These are phyloP conservation scores for Arachis hypogaea DNA, from an alignment of 306 rosid species.

Conservation along the genomic window DNA sequence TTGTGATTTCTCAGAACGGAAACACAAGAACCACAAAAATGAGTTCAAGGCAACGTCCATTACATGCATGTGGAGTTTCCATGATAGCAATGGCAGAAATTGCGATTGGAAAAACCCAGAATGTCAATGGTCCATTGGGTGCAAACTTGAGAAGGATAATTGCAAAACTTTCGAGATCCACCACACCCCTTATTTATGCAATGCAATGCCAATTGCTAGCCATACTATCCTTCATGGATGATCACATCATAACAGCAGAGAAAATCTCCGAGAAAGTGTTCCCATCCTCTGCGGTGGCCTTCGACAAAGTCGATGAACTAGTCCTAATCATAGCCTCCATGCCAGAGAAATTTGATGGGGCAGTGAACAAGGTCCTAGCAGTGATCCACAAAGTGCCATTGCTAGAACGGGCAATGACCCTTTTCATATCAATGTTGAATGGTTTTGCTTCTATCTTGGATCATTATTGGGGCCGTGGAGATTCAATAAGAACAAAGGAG, in stretches of 20 bases:
- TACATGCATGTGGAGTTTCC: conserved; percentile 66
- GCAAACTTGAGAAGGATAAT: conserved; percentile 45
- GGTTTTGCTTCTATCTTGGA: conserved; percentile 43
- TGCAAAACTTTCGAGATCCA: conserved; percentile 32
- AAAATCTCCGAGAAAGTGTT: conserved; percentile 48
- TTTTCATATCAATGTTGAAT: conserved; percentile 49
- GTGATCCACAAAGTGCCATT: conserved; percentile 41
- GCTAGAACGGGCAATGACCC: conserved; percentile 50
- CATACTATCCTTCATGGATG: conserved; percentile 60
- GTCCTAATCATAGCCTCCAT: conserved; percentile 39
- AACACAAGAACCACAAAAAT: conserved; percentile 5
- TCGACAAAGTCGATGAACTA: conserved; percentile 61
- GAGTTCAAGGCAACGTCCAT: conserved; percentile 58
- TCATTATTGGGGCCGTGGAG: conserved; percentile 44
- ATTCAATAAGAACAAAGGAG: conserved; percentile 48
- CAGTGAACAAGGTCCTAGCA: conserved; percentile 41
- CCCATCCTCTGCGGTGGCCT: conserved; percentile 53
- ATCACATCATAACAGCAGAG: conserved; percentile 48
- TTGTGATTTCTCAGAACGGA: conserved; percentile 43
- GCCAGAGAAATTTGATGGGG: conserved; percentile 57
- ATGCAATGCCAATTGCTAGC: conserved; percentile 51
- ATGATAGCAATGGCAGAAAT: conserved; percentile 47
- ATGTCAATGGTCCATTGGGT: conserved; percentile 60
- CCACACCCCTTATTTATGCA: conserved; percentile 46
- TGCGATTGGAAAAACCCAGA: conserved; percentile 46